phyloP scores from a whole-genome alignment of 164 flowering plant species.

The Nymphaea thermarum region DNA sequence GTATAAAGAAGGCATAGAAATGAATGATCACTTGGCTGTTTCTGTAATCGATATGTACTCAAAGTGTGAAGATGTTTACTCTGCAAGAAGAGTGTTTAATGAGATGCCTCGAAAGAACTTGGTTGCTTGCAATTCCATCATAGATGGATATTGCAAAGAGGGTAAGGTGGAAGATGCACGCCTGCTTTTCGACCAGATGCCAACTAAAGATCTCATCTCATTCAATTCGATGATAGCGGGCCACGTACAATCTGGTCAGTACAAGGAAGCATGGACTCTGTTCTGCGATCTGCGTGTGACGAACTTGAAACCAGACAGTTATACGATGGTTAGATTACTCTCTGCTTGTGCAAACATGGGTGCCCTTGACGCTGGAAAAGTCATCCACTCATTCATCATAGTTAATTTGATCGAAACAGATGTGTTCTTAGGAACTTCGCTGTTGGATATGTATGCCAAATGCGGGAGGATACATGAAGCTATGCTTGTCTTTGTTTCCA shows the following conservation, averaged over 20 bases:
- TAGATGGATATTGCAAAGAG: slow-evolving; percentile 11
- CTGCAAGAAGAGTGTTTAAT: slow-evolving; percentile 13
- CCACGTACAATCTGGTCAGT: slow-evolving; percentile 12
- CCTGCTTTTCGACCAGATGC: slow-evolving; percentile 10
- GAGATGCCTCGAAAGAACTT: slow-evolving; percentile 6
- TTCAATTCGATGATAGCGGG: slow-evolving; percentile 28
- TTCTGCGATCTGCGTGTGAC: slow-evolving; percentile 18
- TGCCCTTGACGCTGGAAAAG: slow-evolving; percentile 23
- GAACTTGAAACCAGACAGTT: slow-evolving; percentile 16
- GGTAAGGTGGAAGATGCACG: slow-evolving; percentile 4
- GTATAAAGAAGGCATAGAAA: slow-evolving; percentile 2
- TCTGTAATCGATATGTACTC: slow-evolving; percentile 16
- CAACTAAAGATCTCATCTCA: slow-evolving; percentile 16
- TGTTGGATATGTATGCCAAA: slow-evolving; percentile 74
- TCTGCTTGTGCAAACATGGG: slow-evolving; percentile 27
- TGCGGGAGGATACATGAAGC: slow-evolving; percentile 47
- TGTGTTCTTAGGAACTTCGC: slow-evolving; percentile 25
- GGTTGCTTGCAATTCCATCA: slow-evolving; percentile 9
- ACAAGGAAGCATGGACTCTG: slow-evolving; percentile 14
- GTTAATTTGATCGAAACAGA: slow-evolving; percentile 13
- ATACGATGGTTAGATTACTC: slow-evolving; percentile 20
- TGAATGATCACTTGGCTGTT: slow-evolving; percentile 8
- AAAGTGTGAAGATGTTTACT: slow-evolving; percentile 19
- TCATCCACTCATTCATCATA: slow-evolving; percentile 16
- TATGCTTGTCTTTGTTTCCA: slow-evolving; percentile 15